Percentiles rank a stretch among this genome's conserved stretches.
Conservation (phyloP, 2,329 filamentous ascomycete genomes). For the Neofusicoccum cordaticola region DNA sequence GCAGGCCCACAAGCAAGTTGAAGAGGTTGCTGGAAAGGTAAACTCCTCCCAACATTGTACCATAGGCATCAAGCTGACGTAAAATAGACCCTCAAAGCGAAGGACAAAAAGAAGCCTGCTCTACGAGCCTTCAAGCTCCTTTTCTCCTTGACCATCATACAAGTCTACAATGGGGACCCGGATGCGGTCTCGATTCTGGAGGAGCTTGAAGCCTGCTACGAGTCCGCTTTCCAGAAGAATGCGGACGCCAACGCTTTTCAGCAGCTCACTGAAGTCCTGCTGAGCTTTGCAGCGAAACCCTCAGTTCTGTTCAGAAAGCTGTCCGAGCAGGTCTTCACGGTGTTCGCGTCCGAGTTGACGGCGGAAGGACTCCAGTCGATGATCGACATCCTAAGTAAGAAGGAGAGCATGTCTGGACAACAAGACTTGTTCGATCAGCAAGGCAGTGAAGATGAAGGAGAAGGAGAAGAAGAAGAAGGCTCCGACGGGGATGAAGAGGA, state of each 20-base stretch:
- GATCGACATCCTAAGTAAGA: conserved; percentile 68
- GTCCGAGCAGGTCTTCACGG: conserved; percentile 81
- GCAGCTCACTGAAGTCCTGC: conserved; percentile 78
- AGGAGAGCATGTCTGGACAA: conserved; percentile 80
- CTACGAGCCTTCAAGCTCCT: conserved; percentile 72
- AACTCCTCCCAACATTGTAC: conserved; percentile 7
- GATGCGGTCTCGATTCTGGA: conserved; percentile 80
- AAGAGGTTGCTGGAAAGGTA: conserved; percentile 29
- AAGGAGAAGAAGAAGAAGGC: conserved; percentile 48
- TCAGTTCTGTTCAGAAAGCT: conserved; percentile 83
- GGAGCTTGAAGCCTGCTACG: conserved; percentile 73
- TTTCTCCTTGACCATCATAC: conserved; percentile 79
- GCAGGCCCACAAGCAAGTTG: conserved; percentile 31
- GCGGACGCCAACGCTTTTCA: conserved; percentile 52
- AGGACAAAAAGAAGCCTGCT: conserved; percentile 38
- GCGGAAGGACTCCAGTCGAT: conserved; percentile 66
- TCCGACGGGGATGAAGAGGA: conserved; percentile 45
- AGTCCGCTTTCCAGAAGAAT: conserved; percentile 31
- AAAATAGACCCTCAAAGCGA: conserved; percentile 17
- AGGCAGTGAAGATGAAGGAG: conserved; percentile 39
- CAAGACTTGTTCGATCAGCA: conserved; percentile 76
- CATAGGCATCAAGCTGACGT: conserved; percentile 15
- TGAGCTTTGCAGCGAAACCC: conserved; percentile 84
- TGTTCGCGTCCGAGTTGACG: conserved; percentile 74
- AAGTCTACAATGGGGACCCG: conserved; percentile 84